Conservation (phyloP, 2,329 filamentous ascomycete species). For the Sporothrix mexicana region DNA sequence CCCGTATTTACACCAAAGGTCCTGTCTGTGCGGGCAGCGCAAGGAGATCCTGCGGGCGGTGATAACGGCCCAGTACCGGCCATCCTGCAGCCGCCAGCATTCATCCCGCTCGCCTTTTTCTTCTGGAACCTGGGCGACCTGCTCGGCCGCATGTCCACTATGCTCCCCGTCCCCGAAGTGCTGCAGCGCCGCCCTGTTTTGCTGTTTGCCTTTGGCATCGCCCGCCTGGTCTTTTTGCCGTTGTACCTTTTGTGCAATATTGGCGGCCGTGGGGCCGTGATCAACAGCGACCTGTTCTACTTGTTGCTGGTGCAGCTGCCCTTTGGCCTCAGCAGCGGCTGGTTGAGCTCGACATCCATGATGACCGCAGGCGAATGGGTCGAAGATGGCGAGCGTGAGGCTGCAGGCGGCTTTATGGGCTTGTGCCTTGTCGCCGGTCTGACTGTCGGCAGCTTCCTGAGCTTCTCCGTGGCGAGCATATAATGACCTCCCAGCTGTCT, state of each 20-base stretch:
- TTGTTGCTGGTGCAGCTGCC: slow-evolving; percentile 79
- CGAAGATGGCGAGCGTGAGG: slow-evolving; percentile 80
- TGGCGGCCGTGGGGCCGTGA: slow-evolving; percentile 71
- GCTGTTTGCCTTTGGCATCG: slow-evolving; percentile 70
- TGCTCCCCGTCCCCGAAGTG: slow-evolving; percentile 55
- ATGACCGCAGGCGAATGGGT: slow-evolving; percentile 87
- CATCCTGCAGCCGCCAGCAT: slow-evolving; percentile 74
- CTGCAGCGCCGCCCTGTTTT: slow-evolving; percentile 67
- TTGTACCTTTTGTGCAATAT: slow-evolving; percentile 92
- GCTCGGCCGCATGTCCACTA: slow-evolving; percentile 72
- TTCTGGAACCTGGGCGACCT: slow-evolving; percentile 94
- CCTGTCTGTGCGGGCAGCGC: slow-evolving; percentile 53
- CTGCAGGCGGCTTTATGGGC: slow-evolving; percentile 92
- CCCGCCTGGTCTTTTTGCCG: slow-evolving; percentile 74
- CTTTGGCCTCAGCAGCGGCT: slow-evolving; percentile 87
- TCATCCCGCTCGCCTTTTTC: slow-evolving; percentile 89
- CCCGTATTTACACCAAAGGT: slow-evolving; percentile 85
- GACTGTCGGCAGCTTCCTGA: slow-evolving; percentile 83
- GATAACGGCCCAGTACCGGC: slow-evolving; percentile 42
- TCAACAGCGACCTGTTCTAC: slow-evolving; percentile 87
- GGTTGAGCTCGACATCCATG: slow-evolving; percentile 86
- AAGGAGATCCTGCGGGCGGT: background rate
- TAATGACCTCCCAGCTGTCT: slow-evolving; percentile 39
- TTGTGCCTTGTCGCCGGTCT: slow-evolving; percentile 85
- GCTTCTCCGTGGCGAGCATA: slow-evolving; percentile 72